Conservation (phyloP, 345 rosid species). For the Aethionema arabicum region DNA sequence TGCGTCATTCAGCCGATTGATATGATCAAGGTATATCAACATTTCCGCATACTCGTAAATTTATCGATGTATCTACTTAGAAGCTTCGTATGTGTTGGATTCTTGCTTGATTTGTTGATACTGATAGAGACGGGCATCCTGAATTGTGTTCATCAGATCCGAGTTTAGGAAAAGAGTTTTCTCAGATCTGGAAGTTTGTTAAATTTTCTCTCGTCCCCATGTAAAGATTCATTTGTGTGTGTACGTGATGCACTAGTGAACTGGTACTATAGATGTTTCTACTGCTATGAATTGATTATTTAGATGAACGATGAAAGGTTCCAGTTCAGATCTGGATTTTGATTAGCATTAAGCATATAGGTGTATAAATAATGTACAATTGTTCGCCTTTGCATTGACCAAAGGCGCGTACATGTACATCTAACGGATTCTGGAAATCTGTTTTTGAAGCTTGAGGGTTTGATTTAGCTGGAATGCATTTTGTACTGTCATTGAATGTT, state of each 20-base stretch:
- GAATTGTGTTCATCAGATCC: conserved; percentile 44
- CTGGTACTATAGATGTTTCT: not conserved
- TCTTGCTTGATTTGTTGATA: conserved; percentile 6
- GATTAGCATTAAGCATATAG: not conserved
- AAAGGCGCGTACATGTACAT: not conserved
- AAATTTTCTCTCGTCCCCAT: not conserved
- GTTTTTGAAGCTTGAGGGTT: not conserved
- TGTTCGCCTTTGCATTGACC: not conserved
- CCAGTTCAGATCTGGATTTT: conserved; percentile 29
- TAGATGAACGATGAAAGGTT: not conserved
- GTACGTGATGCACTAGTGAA: not conserved
- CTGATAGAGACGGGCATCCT: conserved; percentile 22
- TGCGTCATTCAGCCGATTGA: conserved; percentile 97
- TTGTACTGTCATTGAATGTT: not conserved
- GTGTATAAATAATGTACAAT: conserved; percentile 10
- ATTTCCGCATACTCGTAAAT: not conserved
- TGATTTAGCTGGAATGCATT: not conserved
- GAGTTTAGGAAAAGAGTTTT: conserved; percentile 10
- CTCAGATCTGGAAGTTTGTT: conserved; percentile 26
- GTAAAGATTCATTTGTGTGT: not conserved
- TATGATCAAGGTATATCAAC: conserved; percentile 75
- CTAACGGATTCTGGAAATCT: not conserved
- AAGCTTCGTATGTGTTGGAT: conserved; percentile 5
- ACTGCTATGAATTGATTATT: not conserved
- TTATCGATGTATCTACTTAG: not conserved